A percentile compares a stretch with the other conserved stretches of the same genome.
phyloP scores from a whole-genome alignment of 1,284 basidiomycete species.

The Lentinula novae-zelandiae region DNA sequence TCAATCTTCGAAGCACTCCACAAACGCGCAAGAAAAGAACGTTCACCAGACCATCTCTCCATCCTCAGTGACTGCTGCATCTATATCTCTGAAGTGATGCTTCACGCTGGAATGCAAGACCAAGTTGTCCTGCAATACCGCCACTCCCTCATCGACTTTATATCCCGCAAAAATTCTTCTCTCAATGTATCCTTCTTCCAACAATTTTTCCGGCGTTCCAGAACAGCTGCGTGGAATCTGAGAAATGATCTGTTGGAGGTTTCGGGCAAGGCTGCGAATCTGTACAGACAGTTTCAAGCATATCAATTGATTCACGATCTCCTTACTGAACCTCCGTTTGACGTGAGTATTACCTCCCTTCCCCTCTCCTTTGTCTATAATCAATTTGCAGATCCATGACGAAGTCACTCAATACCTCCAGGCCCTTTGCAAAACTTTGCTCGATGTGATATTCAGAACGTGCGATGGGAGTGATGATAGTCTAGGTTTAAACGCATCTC shows the following conservation, averaged over 20 bases:
- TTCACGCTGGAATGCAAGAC: constrained; percentile 40
- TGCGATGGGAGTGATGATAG: constrained; percentile 40
- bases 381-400: constrained; percentile 18
- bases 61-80: constrained; percentile 70
- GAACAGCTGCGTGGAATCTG: constrained; percentile 65
- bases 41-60: constrained; percentile 59
- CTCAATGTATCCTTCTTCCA: constrained; percentile 77
- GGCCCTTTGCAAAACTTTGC: constrained; percentile 47
- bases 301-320: constrained; percentile 72
- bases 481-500: constrained; percentile 49
- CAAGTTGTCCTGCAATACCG: constrained; percentile 56
- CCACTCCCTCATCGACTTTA: constrained; percentile 73
- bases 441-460: constrained; percentile 48
- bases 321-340: constrained; percentile 52
- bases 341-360: constrained; percentile 36
- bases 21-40: constrained; percentile 64
- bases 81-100: constrained; percentile 64
- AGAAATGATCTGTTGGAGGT: constrained; percentile 56
- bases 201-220: constrained; percentile 74
- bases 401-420: constrained; percentile 51
- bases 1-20: constrained; percentile 68
- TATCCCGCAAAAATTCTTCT: constrained; percentile 76
- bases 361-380: constrained; percentile 17
- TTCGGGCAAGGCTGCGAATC: constrained; percentile 61
- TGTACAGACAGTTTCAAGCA: constrained; percentile 72